These are phyloP conservation scores for Escovopsis weberi DNA, from an alignment of 2,329 filamentous ascomycete species.

Conservation along the genomic window DNA sequence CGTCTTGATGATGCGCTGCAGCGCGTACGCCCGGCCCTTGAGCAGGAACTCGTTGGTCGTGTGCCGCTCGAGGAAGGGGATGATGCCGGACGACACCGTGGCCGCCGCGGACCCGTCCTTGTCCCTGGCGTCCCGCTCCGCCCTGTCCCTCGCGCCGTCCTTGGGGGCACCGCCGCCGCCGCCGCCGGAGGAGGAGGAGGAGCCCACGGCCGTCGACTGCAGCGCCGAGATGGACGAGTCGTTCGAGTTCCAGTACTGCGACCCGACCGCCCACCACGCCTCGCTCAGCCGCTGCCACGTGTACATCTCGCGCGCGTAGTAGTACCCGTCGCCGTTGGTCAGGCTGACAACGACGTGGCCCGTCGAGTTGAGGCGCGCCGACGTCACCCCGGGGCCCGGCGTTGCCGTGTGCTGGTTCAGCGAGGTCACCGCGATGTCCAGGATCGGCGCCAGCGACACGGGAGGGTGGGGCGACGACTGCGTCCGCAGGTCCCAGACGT, in stretches of 20 bases:
- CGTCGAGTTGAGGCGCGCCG: slow-evolving; percentile 77
- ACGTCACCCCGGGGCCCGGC: slow-evolving; percentile 70
- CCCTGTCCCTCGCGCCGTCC: slow-evolving; percentile 13
- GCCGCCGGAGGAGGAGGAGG: slow-evolving; percentile 26
- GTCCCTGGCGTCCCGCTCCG: too few species aligned
- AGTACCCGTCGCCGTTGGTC: slow-evolving; percentile 88
- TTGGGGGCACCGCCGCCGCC: slow-evolving; percentile 6
- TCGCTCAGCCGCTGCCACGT: slow-evolving; percentile 94
- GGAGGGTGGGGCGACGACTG: slow-evolving; percentile 79
- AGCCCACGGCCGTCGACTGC: slow-evolving; percentile 53
- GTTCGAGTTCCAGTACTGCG: slow-evolving; percentile 97
- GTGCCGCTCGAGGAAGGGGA: slow-evolving; percentile 84
- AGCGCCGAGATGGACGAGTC: slow-evolving; percentile 77
- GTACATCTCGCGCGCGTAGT: slow-evolving; percentile 73
- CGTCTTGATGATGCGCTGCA: slow-evolving; percentile 83
- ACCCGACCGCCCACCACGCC: slow-evolving; percentile 94
- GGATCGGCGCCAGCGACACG: slow-evolving; percentile 71
- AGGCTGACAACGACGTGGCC: slow-evolving; percentile 81
- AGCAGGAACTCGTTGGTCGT: slow-evolving; percentile 87
- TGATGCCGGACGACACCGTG: slow-evolving; percentile 74
- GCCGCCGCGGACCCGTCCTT: slow-evolving; percentile 19
- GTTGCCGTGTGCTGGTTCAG: slow-evolving; percentile 64
- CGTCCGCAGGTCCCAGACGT: slow-evolving; percentile 85
- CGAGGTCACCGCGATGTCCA: slow-evolving; percentile 72
- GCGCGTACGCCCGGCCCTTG: slow-evolving; percentile 78